phyloP scores from a whole-genome alignment of 345 rosid genomes.

The Hibiscus trionum region DNA sequence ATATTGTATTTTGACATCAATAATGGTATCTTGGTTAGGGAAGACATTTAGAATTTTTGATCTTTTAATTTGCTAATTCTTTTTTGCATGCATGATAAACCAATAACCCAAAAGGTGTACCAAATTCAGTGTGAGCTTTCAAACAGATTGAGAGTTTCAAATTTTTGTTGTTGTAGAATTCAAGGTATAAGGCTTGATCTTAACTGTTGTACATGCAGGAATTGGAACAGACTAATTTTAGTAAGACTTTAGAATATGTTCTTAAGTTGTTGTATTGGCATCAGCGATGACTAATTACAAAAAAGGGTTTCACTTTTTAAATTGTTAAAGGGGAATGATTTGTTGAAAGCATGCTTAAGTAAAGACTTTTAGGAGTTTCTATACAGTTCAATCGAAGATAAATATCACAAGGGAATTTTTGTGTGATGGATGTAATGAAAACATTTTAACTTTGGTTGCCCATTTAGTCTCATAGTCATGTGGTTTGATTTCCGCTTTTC shows the following conservation, averaged over 20 bases:
- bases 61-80: not conserved
- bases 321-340: not conserved
- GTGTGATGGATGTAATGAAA: not conserved
- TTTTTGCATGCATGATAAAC: not conserved
- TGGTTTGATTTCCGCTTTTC: not conserved
- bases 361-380: not conserved
- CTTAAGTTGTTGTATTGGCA: not conserved
- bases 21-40: not conserved
- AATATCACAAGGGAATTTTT: not conserved
- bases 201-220: not conserved
- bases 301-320: not conserved
- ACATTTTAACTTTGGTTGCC: not conserved
- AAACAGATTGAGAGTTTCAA: not conserved
- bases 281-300: not conserved
- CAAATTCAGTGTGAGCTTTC: not conserved
- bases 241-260: not conserved
- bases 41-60: not conserved
- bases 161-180: not conserved
- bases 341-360: not conserved
- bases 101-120: not conserved
- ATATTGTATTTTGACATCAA: not conserved
- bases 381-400: not conserved
- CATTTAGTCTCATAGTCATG: not conserved
- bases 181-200: not conserved
- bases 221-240: constrained; percentile 4